Conservation (phyloP, 192 early-diverging fungal species). For the Dispira simplex region DNA sequence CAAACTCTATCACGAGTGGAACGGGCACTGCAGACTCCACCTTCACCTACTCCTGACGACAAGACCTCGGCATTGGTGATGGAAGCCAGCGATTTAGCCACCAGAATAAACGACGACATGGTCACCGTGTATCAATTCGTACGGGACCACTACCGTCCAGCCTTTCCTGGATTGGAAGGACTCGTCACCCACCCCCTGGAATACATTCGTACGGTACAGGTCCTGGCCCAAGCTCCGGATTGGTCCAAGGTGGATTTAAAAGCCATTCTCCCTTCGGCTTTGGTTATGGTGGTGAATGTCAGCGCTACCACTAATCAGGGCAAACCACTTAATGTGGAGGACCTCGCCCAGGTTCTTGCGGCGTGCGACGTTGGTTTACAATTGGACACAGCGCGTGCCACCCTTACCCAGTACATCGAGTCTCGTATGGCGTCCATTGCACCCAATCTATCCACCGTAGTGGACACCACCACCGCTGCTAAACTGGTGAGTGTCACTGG, state of each 20-base stretch:
- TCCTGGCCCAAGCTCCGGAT: slow-evolving; percentile 67
- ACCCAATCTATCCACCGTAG: slow-evolving; percentile 78
- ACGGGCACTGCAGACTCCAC: too few relatives aligned
- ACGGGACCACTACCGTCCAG: slow-evolving; percentile 73
- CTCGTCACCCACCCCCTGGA: slow-evolving; percentile 78
- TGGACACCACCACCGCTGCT: slow-evolving; percentile 76
- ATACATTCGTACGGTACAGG: slow-evolving; percentile 72
- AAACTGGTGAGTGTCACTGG: slow-evolving; percentile 83
- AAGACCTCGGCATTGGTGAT: too few relatives aligned
- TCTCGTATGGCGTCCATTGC: slow-evolving; percentile 85
- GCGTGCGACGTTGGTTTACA: slow-evolving; percentile 65
- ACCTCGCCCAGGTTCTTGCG: slow-evolving; percentile 47
- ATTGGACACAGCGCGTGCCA: slow-evolving; percentile 38
- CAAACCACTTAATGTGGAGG: slow-evolving; percentile 35
- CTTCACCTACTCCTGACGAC: too few relatives aligned
- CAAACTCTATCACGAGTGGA: too few relatives aligned
- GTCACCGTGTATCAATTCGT: slow-evolving; percentile 81
- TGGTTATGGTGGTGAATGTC: slow-evolving; percentile 83
- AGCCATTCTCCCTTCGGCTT: slow-evolving; percentile 61
- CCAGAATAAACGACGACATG: slow-evolving; percentile 81
- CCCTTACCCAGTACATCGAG: slow-evolving; percentile 82
- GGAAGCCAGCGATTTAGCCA: slow-evolving; percentile 67
- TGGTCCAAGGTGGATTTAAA: slow-evolving; percentile 65
- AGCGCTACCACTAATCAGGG: slow-evolving; percentile 79
- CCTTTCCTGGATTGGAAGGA: slow-evolving; percentile 85